These are phyloP conservation scores for Pseudocercospora eumusae DNA, from an alignment of 2,329 filamentous ascomycete genomes.

Conservation along the genomic window DNA sequence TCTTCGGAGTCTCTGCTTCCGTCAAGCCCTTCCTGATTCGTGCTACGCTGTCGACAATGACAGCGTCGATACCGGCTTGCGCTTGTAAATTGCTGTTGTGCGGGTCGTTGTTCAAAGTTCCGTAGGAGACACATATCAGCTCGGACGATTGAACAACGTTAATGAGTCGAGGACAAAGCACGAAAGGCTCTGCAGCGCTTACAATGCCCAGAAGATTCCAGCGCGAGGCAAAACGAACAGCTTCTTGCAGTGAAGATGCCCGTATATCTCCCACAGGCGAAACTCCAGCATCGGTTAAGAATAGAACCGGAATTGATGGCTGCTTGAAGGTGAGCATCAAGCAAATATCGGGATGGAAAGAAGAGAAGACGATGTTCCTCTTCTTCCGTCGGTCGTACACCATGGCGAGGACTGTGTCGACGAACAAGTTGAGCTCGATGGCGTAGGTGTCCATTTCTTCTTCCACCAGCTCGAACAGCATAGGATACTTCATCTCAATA, in stretches of 20 bases:
- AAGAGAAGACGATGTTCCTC: slow-evolving; percentile 94
- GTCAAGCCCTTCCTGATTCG: slow-evolving; percentile 90
- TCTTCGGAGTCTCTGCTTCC: slow-evolving; percentile 31
- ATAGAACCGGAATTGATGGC: slow-evolving; percentile 91
- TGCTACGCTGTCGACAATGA: slow-evolving; percentile 94
- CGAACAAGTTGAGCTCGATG: slow-evolving; percentile 93
- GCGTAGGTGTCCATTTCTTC: slow-evolving; percentile 97
- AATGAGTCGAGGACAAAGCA: slow-evolving; percentile 84
- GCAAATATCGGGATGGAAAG: slow-evolving; percentile 96
- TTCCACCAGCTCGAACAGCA: slow-evolving; percentile 92
- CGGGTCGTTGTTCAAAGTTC: slow-evolving; percentile 84
- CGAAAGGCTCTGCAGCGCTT: slow-evolving; percentile 80
- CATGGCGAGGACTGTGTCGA: slow-evolving; percentile 85
- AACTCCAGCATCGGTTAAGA: slow-evolving; percentile 88
- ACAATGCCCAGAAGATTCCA: slow-evolving; percentile 96
- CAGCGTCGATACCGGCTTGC: slow-evolving; percentile 92
- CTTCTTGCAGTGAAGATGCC: slow-evolving; percentile 89
- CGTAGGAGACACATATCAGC: slow-evolving; percentile 92
- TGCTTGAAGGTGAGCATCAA: slow-evolving; percentile 94
- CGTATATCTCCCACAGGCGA: slow-evolving; percentile 81
- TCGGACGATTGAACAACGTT: slow-evolving; percentile 92
- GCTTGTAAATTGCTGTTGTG: slow-evolving; percentile 87
- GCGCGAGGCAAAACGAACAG: slow-evolving; percentile 86
- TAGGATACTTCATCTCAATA: slow-evolving; percentile 98
- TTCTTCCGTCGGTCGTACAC: slow-evolving; percentile 82